Percentiles rank a stretch among this genome's conserved stretches.
These are phyloP conservation scores for Talaromyces albobiverticillius DNA, from an alignment of 2,329 filamentous ascomycete species.

Conservation along the genomic window DNA sequence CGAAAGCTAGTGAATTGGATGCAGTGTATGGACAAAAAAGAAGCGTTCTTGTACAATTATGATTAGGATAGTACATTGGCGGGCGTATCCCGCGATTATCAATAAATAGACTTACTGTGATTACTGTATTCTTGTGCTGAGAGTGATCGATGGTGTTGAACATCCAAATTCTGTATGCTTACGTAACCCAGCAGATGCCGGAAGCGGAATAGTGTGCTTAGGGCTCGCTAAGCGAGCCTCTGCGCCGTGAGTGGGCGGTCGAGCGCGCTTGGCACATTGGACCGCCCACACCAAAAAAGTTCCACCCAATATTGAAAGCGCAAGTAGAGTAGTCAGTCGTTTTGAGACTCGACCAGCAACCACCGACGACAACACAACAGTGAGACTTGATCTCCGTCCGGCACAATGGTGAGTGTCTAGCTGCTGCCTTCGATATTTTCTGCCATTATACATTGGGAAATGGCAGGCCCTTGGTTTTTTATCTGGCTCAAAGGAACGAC, in stretches of 20 bases:
- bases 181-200: neutral
- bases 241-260: conserved; percentile 25
- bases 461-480: neutral
- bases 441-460: neutral
- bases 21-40: too few species aligned
- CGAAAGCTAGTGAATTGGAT: too few species aligned
- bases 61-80: neutral
- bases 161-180: neutral
- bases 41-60: neutral
- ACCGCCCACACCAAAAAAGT: conserved; percentile 41
- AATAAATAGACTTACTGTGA: neutral
- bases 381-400: conserved; percentile 52
- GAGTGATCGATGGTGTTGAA: too few species aligned
- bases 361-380: conserved; percentile 41
- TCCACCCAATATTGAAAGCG: conserved; percentile 34
- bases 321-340: conserved; percentile 22
- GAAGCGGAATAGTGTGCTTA: conserved; percentile 20
- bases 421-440: conserved; percentile 1
- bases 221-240: conserved; percentile 44
- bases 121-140: too few species aligned
- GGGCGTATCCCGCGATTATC: neutral
- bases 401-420: conserved; percentile 47
- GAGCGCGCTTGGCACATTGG: conserved; percentile 27
- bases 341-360: conserved; percentile 47
- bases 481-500: neutral